Evolutionary conservation across 108 stramenopile species (phyloP), one percentile per base, ranked within the genome.

Genomic region (Discostella stelligeroides): DNA sequence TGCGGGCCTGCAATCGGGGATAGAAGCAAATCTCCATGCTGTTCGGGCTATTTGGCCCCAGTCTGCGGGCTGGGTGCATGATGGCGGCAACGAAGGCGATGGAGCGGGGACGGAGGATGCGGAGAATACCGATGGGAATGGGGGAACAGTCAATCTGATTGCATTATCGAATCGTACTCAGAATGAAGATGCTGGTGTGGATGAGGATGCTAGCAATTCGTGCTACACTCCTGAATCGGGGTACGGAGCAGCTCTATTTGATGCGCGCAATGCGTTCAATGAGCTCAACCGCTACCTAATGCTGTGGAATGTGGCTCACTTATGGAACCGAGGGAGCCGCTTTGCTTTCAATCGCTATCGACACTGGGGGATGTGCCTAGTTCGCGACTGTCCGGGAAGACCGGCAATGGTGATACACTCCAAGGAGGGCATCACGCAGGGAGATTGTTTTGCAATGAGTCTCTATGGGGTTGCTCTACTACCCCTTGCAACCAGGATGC

Each of bases 391-490:
- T 1, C 54, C 54, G 0, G 28, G 54, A 2, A 2, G 28, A 9
- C 54, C 54, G 0, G 10, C 54, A 1, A 55, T 41, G 13, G 0
- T 42, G 14, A n/a, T n/a, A n/a, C n/a, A n/a, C n/a, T n/a, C n/a
- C n/a, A n/a, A n/a, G n/a, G n/a, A n/a, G n/a, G n/a, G n/a, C n/a
- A n/a, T n/a, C n/a, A n/a, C n/a, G n/a, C n/a, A n/a, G n/a, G n/a
- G n/a, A n/a, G n/a, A n/a, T 20, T 67, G 66, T 6, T 48, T 81
- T 18, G 45, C 67, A 12, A 81, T 81, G 79, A 27, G 68, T 13
- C 39, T 70, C 20, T 81, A 74, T 43, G 73, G 79, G 6, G 27
- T 81, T 21, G 48, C 30, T 0, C 49, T 75, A 18, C 23, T 73
- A 12, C 79, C 79, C 0, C 62, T 81, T 3, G 18, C 30, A n/a